Evolutionary conservation across 148 eudicot genomes (phyloP).

Genomic region (Rhododendron williamsianum): DNA sequence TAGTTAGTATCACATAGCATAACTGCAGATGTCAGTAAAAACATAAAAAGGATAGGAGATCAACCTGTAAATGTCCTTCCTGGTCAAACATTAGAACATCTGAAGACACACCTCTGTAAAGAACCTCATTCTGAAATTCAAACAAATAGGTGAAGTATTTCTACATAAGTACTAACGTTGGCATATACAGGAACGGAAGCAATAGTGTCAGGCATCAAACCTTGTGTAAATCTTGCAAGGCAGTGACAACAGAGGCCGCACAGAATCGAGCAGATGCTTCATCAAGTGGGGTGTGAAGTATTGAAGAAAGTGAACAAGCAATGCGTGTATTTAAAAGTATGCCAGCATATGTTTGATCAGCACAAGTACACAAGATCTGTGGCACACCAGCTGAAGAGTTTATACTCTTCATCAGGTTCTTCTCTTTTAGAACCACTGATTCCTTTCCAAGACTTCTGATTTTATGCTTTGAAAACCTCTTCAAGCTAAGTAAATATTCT

Average conservation of each 20-base stretch:
- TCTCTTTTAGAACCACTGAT: constrained; percentile 71
- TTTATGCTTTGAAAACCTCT: constrained; percentile 77
- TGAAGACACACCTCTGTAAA: constrained; percentile 89
- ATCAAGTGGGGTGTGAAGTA: constrained; percentile 59
- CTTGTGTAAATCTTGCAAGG: constrained; percentile 77
- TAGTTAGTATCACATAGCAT: not conserved
- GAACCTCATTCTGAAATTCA: constrained; percentile 60
- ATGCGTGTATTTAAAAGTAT: constrained; percentile 65
- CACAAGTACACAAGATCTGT: constrained; percentile 70
- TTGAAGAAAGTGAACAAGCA: constrained; percentile 69
- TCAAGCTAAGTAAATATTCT: constrained; percentile 68
- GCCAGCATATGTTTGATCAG: constrained; percentile 71
- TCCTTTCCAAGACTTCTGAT: constrained; percentile 73
- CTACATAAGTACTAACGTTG: not conserved
- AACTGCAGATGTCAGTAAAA: not conserved
- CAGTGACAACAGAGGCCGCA: constrained; percentile 73
- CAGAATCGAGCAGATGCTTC: constrained; percentile 74
- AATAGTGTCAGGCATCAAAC: constrained; percentile 22
- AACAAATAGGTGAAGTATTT: not conserved
- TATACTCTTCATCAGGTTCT: constrained; percentile 54
- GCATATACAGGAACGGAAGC: not conserved
- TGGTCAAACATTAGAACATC: constrained; percentile 83
- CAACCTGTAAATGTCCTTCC: constrained; percentile 77
- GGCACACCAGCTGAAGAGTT: constrained; percentile 53
- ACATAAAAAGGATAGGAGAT: not conserved